A percentile compares a stretch with the other conserved stretches of the same genome.
Evolutionary conservation across 805 yeast genomes (phyloP).

Genomic region (Candida patagonica): DNA sequence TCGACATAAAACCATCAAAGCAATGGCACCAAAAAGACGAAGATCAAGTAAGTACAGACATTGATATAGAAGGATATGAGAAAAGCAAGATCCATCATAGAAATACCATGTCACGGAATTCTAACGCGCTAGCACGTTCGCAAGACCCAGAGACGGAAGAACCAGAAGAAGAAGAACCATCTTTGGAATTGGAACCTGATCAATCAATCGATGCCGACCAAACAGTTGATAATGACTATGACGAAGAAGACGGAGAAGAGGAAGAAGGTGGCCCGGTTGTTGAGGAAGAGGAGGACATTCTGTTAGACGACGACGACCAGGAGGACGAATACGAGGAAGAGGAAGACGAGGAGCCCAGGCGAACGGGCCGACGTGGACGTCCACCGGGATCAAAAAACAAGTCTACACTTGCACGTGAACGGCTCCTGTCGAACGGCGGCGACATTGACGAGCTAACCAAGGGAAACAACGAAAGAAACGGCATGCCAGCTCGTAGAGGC

Average conservation of each 20-base stretch:
- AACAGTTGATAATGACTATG: conserved; percentile 22
- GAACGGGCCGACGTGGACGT: conserved; percentile 22
- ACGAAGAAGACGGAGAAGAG: conserved; percentile 23
- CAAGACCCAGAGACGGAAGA: neutral
- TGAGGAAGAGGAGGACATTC: conserved; percentile 24
- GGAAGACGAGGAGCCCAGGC: conserved; percentile 20
- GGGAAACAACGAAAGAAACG: conserved; percentile 7
- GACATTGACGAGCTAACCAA: conserved; percentile 11
- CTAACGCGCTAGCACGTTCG: neutral
- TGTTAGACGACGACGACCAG: conserved; percentile 26
- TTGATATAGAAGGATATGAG: neutral
- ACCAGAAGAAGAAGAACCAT: conserved; percentile 16
- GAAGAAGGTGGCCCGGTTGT: conserved; percentile 27
- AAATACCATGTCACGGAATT: neutral
- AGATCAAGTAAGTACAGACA: conserved; percentile 11
- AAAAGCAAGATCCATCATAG: conserved; percentile 1
- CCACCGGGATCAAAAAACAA: conserved; percentile 27
- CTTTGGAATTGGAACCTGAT: too few species aligned
- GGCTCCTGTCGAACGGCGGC: neutral
- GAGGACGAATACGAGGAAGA: conserved; percentile 20
- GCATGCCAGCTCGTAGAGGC: conserved; percentile 7
- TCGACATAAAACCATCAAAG: neutral
- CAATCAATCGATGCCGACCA: too few species aligned
- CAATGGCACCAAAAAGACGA: conserved; percentile 3
- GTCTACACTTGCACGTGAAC: conserved; percentile 16